Base-by-base conservation (phyloP, 805 yeast species). In the Danielia reshetovae region DNA sequence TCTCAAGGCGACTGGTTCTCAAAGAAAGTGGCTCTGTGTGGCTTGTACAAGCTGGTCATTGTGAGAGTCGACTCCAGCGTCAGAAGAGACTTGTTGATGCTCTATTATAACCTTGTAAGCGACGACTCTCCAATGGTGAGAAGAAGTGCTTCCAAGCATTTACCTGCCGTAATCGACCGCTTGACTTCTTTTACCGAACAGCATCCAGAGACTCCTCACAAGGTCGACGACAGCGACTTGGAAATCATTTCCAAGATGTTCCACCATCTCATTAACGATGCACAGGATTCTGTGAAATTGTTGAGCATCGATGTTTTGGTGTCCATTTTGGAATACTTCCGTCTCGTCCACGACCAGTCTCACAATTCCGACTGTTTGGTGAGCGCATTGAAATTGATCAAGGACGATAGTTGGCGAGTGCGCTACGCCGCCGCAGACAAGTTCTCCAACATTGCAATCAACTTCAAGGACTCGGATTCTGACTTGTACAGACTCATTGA, bases 121-220 rank as follows among this genome's bases (percentile, higher is more conserved):
- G 97, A 93, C 59, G 98, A 93, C 39, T 85, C 95, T 13, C 98
- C 99, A 42, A 88, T 93, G 96, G 97, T 93, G 14, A 80, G 96
- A 61, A 81, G 97, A 56, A 84, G 96, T 7, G 94, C 97, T 11
- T 97, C 95, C 5, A 77, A 77, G 27, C 77, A 83, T 52, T 72
- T 93, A 47, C 96, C 98, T 3, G 67, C 60, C 24, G 64, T 90
- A 36, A 77, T 90, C 43, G 77, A 80, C 45, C 62, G 76, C 33
- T 55, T 67, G 46, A 64, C 71, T 13, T 55, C 51, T 16, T 70
- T 83, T 38, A 59, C 66, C 16, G 42, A 48, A 11, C 66, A 72
- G 11, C 70, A 70, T 30, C 56, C 58, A 4, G 52, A 54, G 27
- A 35, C 45, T 9, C 14, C 42, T 6, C 50, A 55, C 30, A 54